Evolutionary conservation across 306 rosid genomes (phyloP).

Genomic region (Pyrus bretschneideri): DNA sequence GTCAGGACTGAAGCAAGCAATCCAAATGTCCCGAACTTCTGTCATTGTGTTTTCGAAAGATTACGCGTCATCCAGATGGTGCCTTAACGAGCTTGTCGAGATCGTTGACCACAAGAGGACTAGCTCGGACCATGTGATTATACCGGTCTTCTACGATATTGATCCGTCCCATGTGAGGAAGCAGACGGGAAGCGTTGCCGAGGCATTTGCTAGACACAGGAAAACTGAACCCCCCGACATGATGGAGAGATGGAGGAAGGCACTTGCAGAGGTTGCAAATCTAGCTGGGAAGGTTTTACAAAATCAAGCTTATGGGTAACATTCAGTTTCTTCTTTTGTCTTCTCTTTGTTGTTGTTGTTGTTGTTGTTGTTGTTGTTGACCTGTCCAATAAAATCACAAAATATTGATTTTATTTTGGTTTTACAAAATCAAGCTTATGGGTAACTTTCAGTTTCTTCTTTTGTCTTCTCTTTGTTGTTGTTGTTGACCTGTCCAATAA

Average conservation of each 20-base stretch:
- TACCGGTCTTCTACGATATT: neutral
- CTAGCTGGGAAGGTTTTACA: neutral
- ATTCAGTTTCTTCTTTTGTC: neutral
- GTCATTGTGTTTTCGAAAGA: neutral
- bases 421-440: too few relatives aligned
- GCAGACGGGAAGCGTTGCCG: neutral
- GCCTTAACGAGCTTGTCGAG: neutral
- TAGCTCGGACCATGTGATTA: neutral
- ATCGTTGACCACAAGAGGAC: neutral
- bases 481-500: too few relatives aligned
- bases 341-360: neutral
- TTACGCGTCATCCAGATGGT: neutral
- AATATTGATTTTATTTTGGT: too few relatives aligned
- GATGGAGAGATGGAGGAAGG: neutral
- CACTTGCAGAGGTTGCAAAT: neutral
- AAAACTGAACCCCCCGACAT: neutral
- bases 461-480: too few relatives aligned
- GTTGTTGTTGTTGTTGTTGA: too few relatives aligned
- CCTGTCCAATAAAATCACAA: too few relatives aligned
- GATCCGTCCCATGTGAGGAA: neutral
- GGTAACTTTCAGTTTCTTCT: too few relatives aligned
- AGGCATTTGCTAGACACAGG: neutral
- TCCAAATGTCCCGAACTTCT: neutral
- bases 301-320: neutral
- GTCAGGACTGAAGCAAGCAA: neutral